Evolutionary conservation across 2,329 filamentous ascomycete species (phyloP).

Genomic region (Colletotrichum phormii): DNA sequence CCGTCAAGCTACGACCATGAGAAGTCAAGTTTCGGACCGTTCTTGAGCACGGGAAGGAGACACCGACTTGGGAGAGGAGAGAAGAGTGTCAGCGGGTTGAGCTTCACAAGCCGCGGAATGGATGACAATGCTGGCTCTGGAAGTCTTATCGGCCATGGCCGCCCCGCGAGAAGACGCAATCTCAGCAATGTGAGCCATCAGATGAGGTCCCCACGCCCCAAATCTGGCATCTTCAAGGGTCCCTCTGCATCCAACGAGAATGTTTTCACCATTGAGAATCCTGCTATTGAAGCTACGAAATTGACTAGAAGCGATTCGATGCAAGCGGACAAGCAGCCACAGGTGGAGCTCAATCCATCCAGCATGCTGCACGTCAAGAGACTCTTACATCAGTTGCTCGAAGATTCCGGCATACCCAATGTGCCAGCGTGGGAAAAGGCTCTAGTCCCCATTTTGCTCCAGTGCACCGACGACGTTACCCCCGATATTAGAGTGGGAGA

Average conservation of each 20-base stretch:
- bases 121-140: constrained; percentile 71
- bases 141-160: constrained; percentile 69
- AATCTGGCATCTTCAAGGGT: constrained; percentile 68
- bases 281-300: constrained; percentile 57
- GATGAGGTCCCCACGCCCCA: constrained; percentile 77
- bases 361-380: constrained; percentile 90
- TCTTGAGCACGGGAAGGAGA: constrained; percentile 80
- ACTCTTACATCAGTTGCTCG: constrained; percentile 84
- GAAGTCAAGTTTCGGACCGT: constrained; percentile 76
- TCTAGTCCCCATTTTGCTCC: constrained; percentile 87
- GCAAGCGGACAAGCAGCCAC: constrained; percentile 77
- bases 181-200: constrained; percentile 85
- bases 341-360: constrained; percentile 86
- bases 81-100: constrained; percentile 78
- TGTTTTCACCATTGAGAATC: constrained; percentile 58
- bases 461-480: constrained; percentile 93
- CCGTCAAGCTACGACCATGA: constrained; percentile 80
- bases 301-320: constrained; percentile 86
- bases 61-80: constrained; percentile 80
- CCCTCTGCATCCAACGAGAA: constrained; percentile 64
- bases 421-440: constrained; percentile 88
- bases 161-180: constrained; percentile 79
- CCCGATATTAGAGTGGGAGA: constrained; percentile 92
- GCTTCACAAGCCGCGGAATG: constrained; percentile 74
- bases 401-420: constrained; percentile 80